A percentile compares a stretch with the other conserved stretches of the same genome.
Conservation (phyloP, 257 asterid species). For the Lycium barbarum region DNA sequence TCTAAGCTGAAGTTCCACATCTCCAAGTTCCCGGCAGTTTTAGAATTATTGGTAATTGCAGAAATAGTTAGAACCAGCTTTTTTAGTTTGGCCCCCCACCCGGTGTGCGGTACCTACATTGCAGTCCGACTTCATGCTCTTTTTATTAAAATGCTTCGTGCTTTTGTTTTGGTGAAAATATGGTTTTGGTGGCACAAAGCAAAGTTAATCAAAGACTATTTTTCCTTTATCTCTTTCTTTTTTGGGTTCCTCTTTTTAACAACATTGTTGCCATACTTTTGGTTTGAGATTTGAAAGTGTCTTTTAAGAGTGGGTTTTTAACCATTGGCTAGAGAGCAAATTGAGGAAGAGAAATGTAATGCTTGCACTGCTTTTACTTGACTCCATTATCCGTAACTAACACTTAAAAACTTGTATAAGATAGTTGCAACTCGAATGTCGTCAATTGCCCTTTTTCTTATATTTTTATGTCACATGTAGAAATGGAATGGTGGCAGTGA, state of each 20-base stretch:
- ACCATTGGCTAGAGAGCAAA: background rate
- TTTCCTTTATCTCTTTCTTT: background rate
- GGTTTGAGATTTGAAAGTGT: background rate
- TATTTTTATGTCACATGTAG: too few relatives aligned
- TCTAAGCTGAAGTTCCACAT: background rate
- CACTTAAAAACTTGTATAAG: background rate
- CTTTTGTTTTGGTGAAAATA: background rate
- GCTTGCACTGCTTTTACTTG: background rate
- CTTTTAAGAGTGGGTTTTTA: background rate
- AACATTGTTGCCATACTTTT: background rate
- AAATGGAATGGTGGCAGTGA: too few relatives aligned
- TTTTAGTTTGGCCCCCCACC: background rate
- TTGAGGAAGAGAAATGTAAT: conserved; percentile 5
- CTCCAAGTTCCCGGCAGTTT: background rate
- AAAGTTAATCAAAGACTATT: background rate
- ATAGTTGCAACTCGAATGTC: too few relatives aligned
- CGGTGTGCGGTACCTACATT: background rate
- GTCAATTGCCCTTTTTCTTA: too few relatives aligned
- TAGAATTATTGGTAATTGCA: background rate
- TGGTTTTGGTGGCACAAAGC: background rate
- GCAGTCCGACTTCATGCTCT: background rate
- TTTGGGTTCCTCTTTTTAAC: background rate
- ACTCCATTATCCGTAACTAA: background rate
- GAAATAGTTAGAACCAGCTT: background rate
- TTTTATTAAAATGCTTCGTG: background rate